Evolutionary conservation across 495 filamentous ascomycete species (phyloP).

Genomic region (Neurospora sp.): DNA sequence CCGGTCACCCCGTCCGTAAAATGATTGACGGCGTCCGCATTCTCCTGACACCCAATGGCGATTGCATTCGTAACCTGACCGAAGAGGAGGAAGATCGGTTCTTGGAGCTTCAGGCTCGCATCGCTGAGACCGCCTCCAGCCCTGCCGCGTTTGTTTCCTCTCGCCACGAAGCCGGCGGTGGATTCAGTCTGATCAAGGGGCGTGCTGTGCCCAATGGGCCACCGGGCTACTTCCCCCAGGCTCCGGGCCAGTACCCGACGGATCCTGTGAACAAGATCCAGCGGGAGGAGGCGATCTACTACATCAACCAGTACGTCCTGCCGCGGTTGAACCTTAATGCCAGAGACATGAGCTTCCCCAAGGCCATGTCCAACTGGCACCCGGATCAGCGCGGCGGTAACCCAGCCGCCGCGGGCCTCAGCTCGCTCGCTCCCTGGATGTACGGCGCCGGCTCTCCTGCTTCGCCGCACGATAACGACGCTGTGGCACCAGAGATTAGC

Average conservation of each 20-base stretch:
- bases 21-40: constrained; percentile 39
- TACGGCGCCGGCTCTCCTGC: constrained; percentile 20
- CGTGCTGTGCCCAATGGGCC: constrained; percentile 46
- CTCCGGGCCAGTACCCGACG: constrained; percentile 27
- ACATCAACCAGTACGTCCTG: constrained; percentile 57
- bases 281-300: constrained; percentile 51
- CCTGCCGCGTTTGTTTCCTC: constrained; percentile 40
- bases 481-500: constrained; percentile 21
- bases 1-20: constrained; percentile 42
- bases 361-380: constrained; percentile 15
- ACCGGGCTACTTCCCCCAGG: constrained; percentile 40
- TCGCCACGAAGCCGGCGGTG: constrained; percentile 32
- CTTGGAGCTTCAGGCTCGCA: constrained; percentile 57
- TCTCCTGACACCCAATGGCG: constrained; percentile 69
- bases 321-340: constrained; percentile 38
- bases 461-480: constrained; percentile 7
- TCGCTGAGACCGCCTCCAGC: constrained; percentile 31
- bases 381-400: constrained; percentile 4
- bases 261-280: constrained; percentile 48
- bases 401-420: constrained; percentile 18
- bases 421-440: constrained; percentile 34
- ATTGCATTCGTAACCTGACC: constrained; percentile 65
- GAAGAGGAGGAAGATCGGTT: constrained; percentile 68
- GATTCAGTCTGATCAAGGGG: constrained; percentile 44
- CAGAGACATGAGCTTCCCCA: constrained; percentile 26